Conservation (phyloP, 2,329 filamentous ascomycete genomes). For the Diplodia scrobiculata region DNA sequence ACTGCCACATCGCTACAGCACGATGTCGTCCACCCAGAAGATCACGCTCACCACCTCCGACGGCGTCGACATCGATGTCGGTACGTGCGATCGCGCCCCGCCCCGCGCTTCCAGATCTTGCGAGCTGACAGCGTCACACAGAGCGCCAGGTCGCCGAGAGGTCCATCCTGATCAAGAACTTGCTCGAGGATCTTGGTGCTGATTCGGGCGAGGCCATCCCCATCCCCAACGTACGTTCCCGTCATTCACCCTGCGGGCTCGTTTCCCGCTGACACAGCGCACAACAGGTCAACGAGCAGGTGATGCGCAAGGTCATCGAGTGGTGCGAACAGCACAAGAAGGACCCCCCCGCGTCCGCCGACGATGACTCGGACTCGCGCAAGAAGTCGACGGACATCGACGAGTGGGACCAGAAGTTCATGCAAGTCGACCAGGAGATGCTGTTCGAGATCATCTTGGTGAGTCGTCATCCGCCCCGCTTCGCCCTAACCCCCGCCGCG, state of each 20-base stretch:
- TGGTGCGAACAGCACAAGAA: conserved; percentile 96
- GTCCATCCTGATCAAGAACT: conserved; percentile 95
- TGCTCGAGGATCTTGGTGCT: conserved; percentile 87
- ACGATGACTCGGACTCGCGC: conserved; percentile 89
- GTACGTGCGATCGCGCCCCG: conserved; percentile 34
- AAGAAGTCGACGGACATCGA: conserved; percentile 99
- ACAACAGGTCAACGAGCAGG: conserved; percentile 76
- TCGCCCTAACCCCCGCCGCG: neutral
- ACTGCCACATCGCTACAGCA: conserved; percentile 27
- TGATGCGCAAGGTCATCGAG: conserved; percentile 93
- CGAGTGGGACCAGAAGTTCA: conserved; percentile 99
- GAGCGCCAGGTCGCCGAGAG: conserved; percentile 86
- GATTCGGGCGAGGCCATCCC: conserved; percentile 71
- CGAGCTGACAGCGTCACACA: conserved; percentile 29
- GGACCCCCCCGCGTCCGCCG: conserved; percentile 77
- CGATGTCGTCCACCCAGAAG: conserved; percentile 38
- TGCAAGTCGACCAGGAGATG: conserved; percentile 99
- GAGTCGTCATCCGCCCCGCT: conserved; percentile 42
- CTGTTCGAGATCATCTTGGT: conserved; percentile 98
- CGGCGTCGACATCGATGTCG: conserved; percentile 49
- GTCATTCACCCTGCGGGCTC: neutral
- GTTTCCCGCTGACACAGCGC: conserved; percentile 36
- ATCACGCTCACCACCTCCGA: conserved; percentile 53
- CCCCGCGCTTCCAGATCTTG: neutral
- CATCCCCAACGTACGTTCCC: conserved; percentile 67